phyloP scores from a whole-genome alignment of 768 basidiomycete genomes.

The Baorangia bicolor region DNA sequence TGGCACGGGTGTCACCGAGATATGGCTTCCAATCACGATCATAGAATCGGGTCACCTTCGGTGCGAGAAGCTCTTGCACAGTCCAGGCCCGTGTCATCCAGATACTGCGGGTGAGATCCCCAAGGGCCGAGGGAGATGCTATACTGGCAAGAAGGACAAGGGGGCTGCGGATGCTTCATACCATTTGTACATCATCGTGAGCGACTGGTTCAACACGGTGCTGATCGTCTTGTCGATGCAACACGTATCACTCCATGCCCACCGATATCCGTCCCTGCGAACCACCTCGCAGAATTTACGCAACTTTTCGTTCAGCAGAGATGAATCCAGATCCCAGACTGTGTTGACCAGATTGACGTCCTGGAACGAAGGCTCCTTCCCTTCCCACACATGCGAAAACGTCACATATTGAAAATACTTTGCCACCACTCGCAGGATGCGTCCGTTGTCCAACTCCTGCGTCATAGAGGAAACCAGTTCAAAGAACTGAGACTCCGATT shows the following conservation, averaged over 20 bases:
- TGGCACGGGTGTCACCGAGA: neutral
- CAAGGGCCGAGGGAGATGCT: neutral
- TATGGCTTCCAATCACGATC: conserved; percentile 8
- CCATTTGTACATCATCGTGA: too few species aligned
- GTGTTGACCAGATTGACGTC: neutral
- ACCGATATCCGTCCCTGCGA: conserved; percentile 5
- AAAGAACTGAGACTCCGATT: neutral
- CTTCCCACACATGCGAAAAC: conserved; percentile 15
- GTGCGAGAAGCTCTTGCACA: conserved; percentile 13
- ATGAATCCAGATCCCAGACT: conserved; percentile 3
- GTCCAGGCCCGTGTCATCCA: conserved; percentile 20
- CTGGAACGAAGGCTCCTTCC: conserved; percentile 5
- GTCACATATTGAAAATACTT: conserved; percentile 11
- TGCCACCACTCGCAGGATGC: neutral
- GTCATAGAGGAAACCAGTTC: conserved; percentile 7
- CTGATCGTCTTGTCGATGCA: conserved; percentile 12
- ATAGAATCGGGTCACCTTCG: conserved; percentile 7
- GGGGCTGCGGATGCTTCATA: too few species aligned
- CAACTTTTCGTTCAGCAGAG: conserved; percentile 2
- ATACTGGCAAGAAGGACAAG: neutral
- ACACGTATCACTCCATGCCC: conserved; percentile 14
- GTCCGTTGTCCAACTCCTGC: neutral
- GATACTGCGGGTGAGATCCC: neutral
- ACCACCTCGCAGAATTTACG: conserved; percentile 5
- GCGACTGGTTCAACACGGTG: conserved; percentile 4